These are phyloP conservation scores for Xylariaceae sp. DNA, from an alignment of 2,329 filamentous ascomycete species.

Conservation along the genomic window DNA sequence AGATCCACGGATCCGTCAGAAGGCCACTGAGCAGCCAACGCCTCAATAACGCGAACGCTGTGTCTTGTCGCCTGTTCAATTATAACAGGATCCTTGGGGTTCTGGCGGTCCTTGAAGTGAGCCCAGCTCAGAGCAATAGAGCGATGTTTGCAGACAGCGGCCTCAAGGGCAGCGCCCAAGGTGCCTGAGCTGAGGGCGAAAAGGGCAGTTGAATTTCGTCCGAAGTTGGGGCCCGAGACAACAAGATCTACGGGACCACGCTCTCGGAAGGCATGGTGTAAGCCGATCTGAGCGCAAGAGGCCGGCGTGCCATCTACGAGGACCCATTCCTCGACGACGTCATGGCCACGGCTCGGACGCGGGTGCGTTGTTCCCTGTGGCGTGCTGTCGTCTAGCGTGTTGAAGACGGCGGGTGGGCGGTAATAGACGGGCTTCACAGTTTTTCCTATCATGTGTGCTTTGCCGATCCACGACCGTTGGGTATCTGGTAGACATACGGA, in stretches of 20 bases:
- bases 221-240: constrained; percentile 76
- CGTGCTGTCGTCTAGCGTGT: constrained; percentile 35
- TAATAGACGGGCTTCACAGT: constrained; percentile 82
- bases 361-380: constrained; percentile 61
- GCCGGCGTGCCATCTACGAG: constrained; percentile 77
- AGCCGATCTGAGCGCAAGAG: constrained; percentile 73
- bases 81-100: constrained; percentile 78
- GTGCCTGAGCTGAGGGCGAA: constrained; percentile 76
- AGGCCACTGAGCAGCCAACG: constrained; percentile 70
- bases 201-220: constrained; percentile 73
- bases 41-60: constrained; percentile 71
- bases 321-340: constrained; percentile 70
- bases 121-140: constrained; percentile 85
- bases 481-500: constrained; percentile 87
- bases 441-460: constrained; percentile 92
- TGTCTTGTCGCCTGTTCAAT: constrained; percentile 73
- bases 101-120: constrained; percentile 68
- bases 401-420: constrained; percentile 45
- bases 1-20: constrained; percentile 64
- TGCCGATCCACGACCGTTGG: constrained; percentile 96
- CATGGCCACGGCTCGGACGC: constrained; percentile 29
- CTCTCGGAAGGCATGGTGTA: constrained; percentile 73
- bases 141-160: constrained; percentile 61
- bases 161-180: constrained; percentile 71
- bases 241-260: constrained; percentile 70